Percentiles rank a stretch among this genome's conserved stretches.
Conservation (phyloP, 2,329 filamentous ascomycete species). For the Colletotrichum sp. region DNA sequence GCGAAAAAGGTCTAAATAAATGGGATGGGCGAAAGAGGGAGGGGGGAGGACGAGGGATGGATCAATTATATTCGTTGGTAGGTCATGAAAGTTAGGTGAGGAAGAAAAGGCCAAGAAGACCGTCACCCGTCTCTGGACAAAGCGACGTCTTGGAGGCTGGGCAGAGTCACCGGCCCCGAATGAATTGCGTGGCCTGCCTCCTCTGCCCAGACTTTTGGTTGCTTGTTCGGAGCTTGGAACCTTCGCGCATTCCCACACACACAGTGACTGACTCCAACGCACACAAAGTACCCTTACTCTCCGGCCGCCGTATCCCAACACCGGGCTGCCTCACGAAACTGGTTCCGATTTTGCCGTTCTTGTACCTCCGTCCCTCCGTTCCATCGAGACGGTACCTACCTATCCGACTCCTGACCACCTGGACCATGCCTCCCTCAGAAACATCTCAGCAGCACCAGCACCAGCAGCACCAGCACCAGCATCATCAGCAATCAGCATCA, state of each 20-base stretch:
- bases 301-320: background rate
- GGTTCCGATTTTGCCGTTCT: background rate
- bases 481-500: background rate
- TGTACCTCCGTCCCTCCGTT: background rate
- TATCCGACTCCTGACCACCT: background rate
- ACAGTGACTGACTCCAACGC: background rate
- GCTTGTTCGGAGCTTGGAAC: background rate
- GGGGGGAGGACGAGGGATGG: background rate
- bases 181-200: slow-evolving; percentile 16
- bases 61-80: slow-evolving; percentile 13
- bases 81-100: background rate
- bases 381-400: background rate
- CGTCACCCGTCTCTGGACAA: background rate
- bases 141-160: slow-evolving; percentile 20
- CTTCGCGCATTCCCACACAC: background rate
- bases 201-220: background rate
- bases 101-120: slow-evolving; percentile 6
- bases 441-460: background rate
- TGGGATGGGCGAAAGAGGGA: background rate
- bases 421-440: background rate
- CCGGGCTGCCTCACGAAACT: background rate
- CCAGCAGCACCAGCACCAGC: background rate
- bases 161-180: slow-evolving; percentile 16
- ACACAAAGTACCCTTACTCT: background rate
- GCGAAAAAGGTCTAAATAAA: background rate